Percentiles rank a stretch among this genome's conserved stretches.
These are phyloP conservation scores for Erodium maritimum DNA, from an alignment of 345 rosid species.

Conservation along the genomic window DNA sequence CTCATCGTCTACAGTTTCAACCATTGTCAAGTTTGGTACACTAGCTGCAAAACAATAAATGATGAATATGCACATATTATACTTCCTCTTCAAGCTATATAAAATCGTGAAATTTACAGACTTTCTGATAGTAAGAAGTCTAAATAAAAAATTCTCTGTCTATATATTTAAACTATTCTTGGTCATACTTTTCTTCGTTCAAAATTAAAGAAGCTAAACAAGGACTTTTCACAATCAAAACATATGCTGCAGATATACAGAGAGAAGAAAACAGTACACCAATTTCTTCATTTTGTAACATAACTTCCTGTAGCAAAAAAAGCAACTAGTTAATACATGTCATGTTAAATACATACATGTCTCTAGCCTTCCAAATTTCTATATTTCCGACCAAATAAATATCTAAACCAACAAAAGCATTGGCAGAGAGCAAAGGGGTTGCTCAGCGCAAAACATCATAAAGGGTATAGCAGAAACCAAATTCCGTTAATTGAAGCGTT, in stretches of 20 bases:
- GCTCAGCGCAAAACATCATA: too few relatives aligned
- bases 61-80: background rate
- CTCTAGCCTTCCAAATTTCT: background rate
- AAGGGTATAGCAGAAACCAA: background rate
- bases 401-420: too few relatives aligned
- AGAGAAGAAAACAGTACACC: background rate
- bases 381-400: too few relatives aligned
- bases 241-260: background rate
- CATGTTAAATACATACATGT: background rate
- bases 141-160: too few relatives aligned
- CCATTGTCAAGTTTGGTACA: conserved; percentile 79
- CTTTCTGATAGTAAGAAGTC: too few relatives aligned
- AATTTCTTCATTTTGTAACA: background rate
- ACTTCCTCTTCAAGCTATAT: background rate
- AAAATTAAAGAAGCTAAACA: too few relatives aligned
- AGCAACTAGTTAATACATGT: background rate
- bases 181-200: too few relatives aligned
- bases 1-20: conserved; percentile 80
- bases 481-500: background rate
- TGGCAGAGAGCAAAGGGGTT: too few relatives aligned
- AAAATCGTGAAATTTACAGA: too few relatives aligned
- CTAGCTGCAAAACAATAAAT: conserved; percentile 43
- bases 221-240: too few relatives aligned
- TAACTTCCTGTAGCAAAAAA: background rate
- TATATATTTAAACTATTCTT: too few relatives aligned